These are phyloP conservation scores for Labyrinthula sp. DNA, from an alignment of 352 stramenopile species.

Conservation along the genomic window DNA sequence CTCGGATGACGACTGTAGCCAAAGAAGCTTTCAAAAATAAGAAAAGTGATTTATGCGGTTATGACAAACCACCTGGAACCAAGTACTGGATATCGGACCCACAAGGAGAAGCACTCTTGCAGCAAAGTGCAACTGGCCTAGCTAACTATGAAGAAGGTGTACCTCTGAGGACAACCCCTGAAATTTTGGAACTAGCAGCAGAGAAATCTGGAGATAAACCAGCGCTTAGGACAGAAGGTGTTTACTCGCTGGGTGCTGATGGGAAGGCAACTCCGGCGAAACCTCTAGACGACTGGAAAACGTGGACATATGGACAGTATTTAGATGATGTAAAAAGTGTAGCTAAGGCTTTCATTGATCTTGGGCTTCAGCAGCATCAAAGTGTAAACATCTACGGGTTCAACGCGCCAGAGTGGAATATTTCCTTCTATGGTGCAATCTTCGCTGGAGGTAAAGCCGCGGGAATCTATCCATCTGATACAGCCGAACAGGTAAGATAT, in stretches of 20 bases:
- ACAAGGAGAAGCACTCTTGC: too few relatives aligned
- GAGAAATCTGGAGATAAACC: conserved; percentile 28
- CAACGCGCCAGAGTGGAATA: conserved; percentile 59
- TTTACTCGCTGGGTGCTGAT: not conserved
- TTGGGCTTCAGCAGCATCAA: conserved; percentile 47
- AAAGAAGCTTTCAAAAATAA: too few relatives aligned
- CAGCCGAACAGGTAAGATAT: conserved; percentile 46
- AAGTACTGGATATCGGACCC: too few relatives aligned
- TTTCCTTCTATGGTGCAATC: conserved; percentile 51
- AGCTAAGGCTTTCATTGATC: conserved; percentile 47
- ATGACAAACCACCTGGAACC: too few relatives aligned
- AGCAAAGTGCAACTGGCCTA: conserved; percentile 14
- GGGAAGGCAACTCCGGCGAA: conserved; percentile 1
- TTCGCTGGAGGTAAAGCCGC: conserved; percentile 49
- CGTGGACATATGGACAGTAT: conserved; percentile 43
- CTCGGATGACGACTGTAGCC: too few relatives aligned
- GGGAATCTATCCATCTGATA: conserved; percentile 59
- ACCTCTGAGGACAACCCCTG: conserved; percentile 34
- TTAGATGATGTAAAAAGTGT: conserved; percentile 45
- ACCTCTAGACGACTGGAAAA: conserved; percentile 13
- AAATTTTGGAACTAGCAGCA: conserved; percentile 35
- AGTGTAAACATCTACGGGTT: conserved; percentile 53
- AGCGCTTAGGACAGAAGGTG: conserved; percentile 29
- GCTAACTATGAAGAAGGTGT: not conserved
- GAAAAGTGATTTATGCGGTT: too few relatives aligned